A percentile compares a stretch with the other conserved stretches of the same genome.
Evolutionary conservation across 805 yeast genomes (phyloP).

Genomic region (Tetrapisispora arboricola): DNA sequence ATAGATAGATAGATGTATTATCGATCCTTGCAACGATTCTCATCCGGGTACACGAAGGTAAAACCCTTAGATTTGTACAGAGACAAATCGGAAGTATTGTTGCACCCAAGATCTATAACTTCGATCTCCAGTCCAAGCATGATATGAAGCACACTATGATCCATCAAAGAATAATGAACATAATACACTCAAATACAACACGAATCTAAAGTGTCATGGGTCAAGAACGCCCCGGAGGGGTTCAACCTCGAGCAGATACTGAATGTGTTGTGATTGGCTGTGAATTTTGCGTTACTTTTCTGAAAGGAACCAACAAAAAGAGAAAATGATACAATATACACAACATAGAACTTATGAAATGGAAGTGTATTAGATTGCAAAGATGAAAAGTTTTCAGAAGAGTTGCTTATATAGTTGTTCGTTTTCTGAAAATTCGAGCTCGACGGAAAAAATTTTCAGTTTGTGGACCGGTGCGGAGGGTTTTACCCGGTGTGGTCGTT

Average conservation of each 20-base stretch:
- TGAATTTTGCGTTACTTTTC: constrained; percentile 47
- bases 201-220: constrained; percentile 62
- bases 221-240: constrained; percentile 50
- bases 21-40: constrained; percentile 46
- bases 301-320: too few relatives aligned
- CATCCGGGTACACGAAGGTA: constrained; percentile 73
- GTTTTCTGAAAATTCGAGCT: background rate
- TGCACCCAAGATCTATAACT: constrained; percentile 63
- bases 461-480: too few relatives aligned
- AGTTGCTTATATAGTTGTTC: background rate
- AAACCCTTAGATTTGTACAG: constrained; percentile 45
- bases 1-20: constrained; percentile 30
- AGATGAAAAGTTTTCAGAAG: background rate
- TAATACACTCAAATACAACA: constrained; percentile 21
- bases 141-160: too few relatives aligned
- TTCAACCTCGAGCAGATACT: constrained; percentile 64
- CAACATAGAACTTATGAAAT: background rate
- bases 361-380: background rate
- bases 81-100: constrained; percentile 44
- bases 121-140: constrained; percentile 55
- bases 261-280: constrained; percentile 51
- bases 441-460: too few relatives aligned
- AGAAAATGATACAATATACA: too few relatives aligned
- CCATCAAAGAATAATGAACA: too few relatives aligned
- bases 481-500: too few relatives aligned